Conservation (phyloP, 352 stramenopile species). For the Phytopythium kandeliae region DNA sequence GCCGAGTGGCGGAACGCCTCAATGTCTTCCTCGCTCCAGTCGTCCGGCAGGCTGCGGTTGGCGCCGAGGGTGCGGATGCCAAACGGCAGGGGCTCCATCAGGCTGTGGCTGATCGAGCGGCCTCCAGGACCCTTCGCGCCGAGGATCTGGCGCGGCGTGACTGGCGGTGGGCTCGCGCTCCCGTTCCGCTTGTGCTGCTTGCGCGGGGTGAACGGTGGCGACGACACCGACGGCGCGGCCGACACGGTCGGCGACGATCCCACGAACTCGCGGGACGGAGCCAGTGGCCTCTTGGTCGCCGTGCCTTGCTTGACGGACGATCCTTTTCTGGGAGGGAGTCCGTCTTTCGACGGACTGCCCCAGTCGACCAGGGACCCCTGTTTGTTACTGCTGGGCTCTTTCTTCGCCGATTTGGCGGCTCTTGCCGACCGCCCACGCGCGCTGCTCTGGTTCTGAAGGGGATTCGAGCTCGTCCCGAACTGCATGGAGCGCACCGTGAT, state of each 20-base stretch:
- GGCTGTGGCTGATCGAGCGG: conserved; percentile 27
- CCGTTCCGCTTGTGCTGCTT: conserved; percentile 33
- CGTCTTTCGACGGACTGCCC: neutral
- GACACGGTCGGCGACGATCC: neutral
- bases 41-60: conserved; percentile 54
- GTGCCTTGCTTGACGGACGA: conserved; percentile 4
- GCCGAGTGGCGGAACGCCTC: neutral
- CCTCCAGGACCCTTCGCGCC: conserved; percentile 16
- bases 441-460: conserved; percentile 11
- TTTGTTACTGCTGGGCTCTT: conserved; percentile 1
- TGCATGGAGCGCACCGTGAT: conserved; percentile 55
- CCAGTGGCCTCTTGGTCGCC: neutral
- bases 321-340: neutral
- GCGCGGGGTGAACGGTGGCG: conserved; percentile 23
- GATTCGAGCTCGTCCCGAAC: conserved; percentile 23
- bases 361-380: neutral
- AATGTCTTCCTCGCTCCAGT: conserved; percentile 16
- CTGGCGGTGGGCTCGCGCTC: conserved; percentile 13
- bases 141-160: conserved; percentile 25
- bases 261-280: neutral
- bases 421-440: conserved; percentile 2
- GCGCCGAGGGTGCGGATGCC: conserved; percentile 27
- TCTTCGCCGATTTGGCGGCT: neutral
- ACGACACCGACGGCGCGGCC: conserved; percentile 5
- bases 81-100: conserved; percentile 28